Evolutionary conservation across 106 monocot species (phyloP), one percentile per base, ranked within the genome.

Genomic region (Phalaenopsis equestris): DNA sequence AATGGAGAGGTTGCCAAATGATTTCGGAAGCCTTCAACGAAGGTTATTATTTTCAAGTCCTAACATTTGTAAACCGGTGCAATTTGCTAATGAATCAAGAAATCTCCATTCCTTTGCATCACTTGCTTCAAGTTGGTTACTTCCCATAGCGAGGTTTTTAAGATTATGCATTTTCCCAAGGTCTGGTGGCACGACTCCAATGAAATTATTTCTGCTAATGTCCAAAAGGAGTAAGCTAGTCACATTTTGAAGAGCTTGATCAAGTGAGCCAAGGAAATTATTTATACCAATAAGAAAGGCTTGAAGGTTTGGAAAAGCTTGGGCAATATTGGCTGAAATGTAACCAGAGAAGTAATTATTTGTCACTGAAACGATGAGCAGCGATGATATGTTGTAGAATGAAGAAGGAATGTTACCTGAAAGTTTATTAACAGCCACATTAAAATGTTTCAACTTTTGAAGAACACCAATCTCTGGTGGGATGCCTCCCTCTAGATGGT

Each of bases 331-430:
- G 30, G 30, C 43, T 8, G 85, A 81, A 23, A 88, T 75, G n/a
- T 10, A 49, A 9, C 87, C 87, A 57, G 48, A 48, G n/a, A n/a
- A 75, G 4, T 46, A 12, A 42, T 84, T 88, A 3, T 73, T 10
- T n/a, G 79, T 67, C 18, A 88, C 18, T 30, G 42, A 47, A 6
- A 83, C 57, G 19, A 7, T 14, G n/a, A n/a, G n/a, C n/a, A 85
- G 85, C 6, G 46, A 61, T 43, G 77, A 46, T 7, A 78, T 43
- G 30, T 77, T 78, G 24, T 78, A 82, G 3, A 88, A 1, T 15
- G 81, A 18, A 23, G 85, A 49, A 4, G 88, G 88, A 47, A 88
- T 78, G 58, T 16, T 41, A 8, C 88, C 88, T 3, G 77, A 61
- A 1, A 84, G 77, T 21, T 52, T 11, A 43, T 84, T 84, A 0